Evolutionary conservation across 768 basidiomycete genomes (phyloP).

Genomic region (Mycena vitilis): DNA sequence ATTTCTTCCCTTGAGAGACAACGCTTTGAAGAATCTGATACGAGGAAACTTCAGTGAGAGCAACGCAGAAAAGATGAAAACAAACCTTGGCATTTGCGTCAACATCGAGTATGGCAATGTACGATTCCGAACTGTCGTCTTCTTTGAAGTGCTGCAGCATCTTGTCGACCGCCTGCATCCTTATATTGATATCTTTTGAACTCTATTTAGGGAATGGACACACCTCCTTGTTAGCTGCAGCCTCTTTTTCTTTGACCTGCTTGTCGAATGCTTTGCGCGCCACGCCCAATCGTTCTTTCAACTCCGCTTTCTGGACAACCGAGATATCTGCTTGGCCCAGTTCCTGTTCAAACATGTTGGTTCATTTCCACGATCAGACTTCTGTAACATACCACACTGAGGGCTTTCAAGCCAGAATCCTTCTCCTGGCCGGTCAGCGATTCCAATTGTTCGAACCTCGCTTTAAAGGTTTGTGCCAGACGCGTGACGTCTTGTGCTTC

Average conservation of each 20-base stretch:
- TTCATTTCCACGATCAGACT: slow-evolving; percentile 9
- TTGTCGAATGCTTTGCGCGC: slow-evolving; percentile 89
- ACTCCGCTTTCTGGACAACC: slow-evolving; percentile 79
- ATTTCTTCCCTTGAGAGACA: slow-evolving; percentile 81
- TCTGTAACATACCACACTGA: slow-evolving; percentile 69
- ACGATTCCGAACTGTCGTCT: slow-evolving; percentile 76
- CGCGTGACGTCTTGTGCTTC: slow-evolving; percentile 89
- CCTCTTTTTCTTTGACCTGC: slow-evolving; percentile 84
- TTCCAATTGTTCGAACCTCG: slow-evolving; percentile 72
- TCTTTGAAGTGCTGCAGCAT: slow-evolving; percentile 82
- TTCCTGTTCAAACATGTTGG: slow-evolving; percentile 64
- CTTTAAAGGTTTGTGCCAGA: slow-evolving; percentile 69
- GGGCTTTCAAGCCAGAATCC: slow-evolving; percentile 87
- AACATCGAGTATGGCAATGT: slow-evolving; percentile 77
- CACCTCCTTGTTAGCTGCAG: slow-evolving; percentile 82
- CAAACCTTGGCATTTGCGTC: slow-evolving; percentile 88
- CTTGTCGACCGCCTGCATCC: slow-evolving; percentile 72
- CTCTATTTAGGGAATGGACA: slow-evolving; percentile 32
- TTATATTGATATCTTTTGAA: background rate
- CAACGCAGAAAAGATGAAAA: background rate
- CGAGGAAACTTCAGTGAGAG: background rate
- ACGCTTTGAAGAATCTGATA: slow-evolving; percentile 78
- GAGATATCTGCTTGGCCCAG: slow-evolving; percentile 92
- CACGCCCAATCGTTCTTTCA: slow-evolving; percentile 77
- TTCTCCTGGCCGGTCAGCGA: slow-evolving; percentile 78